Percentiles rank a stretch among this genome's conserved stretches.
Evolutionary conservation across 768 basidiomycete species (phyloP).

Genomic region (Russula sp.): DNA sequence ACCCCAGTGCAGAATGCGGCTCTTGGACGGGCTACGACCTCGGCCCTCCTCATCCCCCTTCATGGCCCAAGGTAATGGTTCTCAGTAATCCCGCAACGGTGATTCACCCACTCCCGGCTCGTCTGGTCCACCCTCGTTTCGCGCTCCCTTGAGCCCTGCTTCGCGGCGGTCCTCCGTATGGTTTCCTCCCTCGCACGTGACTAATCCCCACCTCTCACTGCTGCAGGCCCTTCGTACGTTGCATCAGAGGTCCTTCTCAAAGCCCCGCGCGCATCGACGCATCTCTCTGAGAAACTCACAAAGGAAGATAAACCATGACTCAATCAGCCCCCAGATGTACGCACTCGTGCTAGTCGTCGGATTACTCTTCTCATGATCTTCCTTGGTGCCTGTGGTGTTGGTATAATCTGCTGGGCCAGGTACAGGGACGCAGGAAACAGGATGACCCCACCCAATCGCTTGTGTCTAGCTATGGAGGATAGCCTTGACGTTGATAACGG

Average conservation of each 20-base stretch:
- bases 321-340: slow-evolving; percentile 35
- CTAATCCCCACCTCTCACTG: slow-evolving; percentile 25
- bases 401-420: slow-evolving; percentile 41
- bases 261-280: slow-evolving; percentile 42
- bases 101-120: background rate
- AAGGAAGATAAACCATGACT: too few relatives aligned
- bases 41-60: slow-evolving; percentile 22
- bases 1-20: too few relatives aligned
- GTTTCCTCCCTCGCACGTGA: slow-evolving; percentile 48
- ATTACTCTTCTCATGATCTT: slow-evolving; percentile 40
- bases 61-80: slow-evolving; percentile 14
- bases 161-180: slow-evolving; percentile 61
- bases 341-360: too few relatives aligned
- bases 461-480: slow-evolving; percentile 46
- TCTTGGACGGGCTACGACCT: too few relatives aligned
- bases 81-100: slow-evolving; percentile 6
- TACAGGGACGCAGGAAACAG: slow-evolving; percentile 33
- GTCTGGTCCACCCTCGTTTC: too few relatives aligned
- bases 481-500: slow-evolving; percentile 36
- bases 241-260: too few relatives aligned
- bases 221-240: slow-evolving; percentile 7
- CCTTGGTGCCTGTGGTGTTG: slow-evolving; percentile 39
- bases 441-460: slow-evolving; percentile 32
- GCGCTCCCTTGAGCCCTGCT: slow-evolving; percentile 62
- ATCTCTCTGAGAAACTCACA: slow-evolving; percentile 46